Evolutionary conservation across 225 moss, liverwort and hornwort species (phyloP).

Genomic region (Lunularia cruciata): DNA sequence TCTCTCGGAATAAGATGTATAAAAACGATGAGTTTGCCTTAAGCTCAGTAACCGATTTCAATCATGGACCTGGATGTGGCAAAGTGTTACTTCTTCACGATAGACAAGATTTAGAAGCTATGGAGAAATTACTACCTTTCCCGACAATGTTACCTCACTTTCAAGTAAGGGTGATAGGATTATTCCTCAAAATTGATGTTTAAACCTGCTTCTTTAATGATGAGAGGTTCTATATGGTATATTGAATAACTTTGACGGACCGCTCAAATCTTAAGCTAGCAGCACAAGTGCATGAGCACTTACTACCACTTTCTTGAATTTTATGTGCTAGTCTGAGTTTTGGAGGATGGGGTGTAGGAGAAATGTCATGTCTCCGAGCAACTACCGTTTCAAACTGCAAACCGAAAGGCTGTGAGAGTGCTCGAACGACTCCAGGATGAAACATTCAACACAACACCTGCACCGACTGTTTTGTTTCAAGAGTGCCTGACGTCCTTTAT

Average conservation of each 20-base stretch:
- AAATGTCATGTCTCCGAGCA: slow-evolving; percentile 59
- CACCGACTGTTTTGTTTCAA: slow-evolving; percentile 75
- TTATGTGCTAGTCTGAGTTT: not conserved
- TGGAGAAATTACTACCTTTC: slow-evolving; percentile 71
- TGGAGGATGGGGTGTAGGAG: slow-evolving; percentile 41
- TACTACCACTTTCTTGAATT: not conserved
- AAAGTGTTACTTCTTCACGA: slow-evolving; percentile 61
- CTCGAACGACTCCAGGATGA: slow-evolving; percentile 75
- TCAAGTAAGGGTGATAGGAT: slow-evolving; percentile 44
- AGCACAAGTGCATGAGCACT: not conserved
- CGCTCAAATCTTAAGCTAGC: not conserved
- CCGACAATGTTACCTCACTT: slow-evolving; percentile 72
- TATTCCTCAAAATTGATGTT: not conserved
- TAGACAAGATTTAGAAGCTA: slow-evolving; percentile 52
- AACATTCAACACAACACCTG: slow-evolving; percentile 73
- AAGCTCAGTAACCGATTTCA: slow-evolving; percentile 59
- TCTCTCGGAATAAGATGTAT: not conserved
- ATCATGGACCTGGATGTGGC: slow-evolving; percentile 70
- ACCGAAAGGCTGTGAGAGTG: slow-evolving; percentile 62
- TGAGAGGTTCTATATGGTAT: not conserved
- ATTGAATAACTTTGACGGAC: no score
- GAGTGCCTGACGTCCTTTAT: slow-evolving; percentile 82
- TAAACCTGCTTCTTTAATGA: not conserved
- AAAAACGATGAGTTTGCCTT: not conserved
- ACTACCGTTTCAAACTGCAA: slow-evolving; percentile 61